Percentiles rank a stretch among this genome's conserved stretches.
Conservation (phyloP, 148 eudicot genomes). For the Polygonum maritimum region DNA sequence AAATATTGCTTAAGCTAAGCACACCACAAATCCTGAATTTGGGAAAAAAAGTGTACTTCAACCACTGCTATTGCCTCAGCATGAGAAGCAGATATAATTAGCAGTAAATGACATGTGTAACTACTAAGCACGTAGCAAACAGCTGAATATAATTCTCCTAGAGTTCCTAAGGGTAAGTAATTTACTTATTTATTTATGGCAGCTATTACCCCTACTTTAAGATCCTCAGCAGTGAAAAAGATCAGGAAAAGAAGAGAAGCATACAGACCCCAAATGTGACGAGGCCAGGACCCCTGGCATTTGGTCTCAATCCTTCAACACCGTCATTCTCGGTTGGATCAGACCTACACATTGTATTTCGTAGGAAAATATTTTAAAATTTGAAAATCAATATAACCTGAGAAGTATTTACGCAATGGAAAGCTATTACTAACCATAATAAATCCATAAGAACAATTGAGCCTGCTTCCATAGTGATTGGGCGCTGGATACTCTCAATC, state of each 20-base stretch:
- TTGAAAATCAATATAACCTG: neutral
- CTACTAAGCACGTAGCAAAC: neutral
- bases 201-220: neutral
- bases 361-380: neutral
- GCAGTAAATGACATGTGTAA: neutral
- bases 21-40: neutral
- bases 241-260: conserved; percentile 10
- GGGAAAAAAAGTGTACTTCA: neutral
- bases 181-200: neutral
- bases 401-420: neutral
- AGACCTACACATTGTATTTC: conserved; percentile 49
- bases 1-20: neutral
- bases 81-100: neutral
- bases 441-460: conserved; percentile 97
- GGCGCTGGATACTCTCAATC: conserved; percentile 90
- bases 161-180: neutral
- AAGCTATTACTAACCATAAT: conserved; percentile 54
- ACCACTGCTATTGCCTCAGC: neutral
- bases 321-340: conserved; percentile 99
- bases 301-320: conserved; percentile 97
- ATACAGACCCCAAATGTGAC: conserved; percentile 94
- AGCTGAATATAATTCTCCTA: neutral
- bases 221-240: neutral
- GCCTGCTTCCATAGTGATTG: conserved; percentile 98
- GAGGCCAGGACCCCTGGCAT: conserved; percentile 98